Evolutionary conservation across 768 basidiomycete species (phyloP).

Genomic region (Phallus indusiatus): DNA sequence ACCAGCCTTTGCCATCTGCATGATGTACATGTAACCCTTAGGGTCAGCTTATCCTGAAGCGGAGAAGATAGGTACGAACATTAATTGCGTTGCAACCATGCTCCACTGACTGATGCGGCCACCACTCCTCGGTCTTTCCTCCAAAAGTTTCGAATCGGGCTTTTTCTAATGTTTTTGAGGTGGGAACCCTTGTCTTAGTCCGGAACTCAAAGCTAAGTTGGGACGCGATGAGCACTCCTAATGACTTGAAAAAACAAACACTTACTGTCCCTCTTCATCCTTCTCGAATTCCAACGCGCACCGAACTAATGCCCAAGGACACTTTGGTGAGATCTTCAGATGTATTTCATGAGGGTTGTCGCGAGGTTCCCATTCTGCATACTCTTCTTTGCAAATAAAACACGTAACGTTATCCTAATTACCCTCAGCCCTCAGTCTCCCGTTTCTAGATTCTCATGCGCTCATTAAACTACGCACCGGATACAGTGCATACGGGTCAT

Average conservation of each 20-base stretch:
- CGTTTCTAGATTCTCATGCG: not conserved
- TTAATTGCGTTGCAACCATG: constrained; percentile 68
- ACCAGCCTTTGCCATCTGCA: constrained; percentile 81
- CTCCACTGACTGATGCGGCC: constrained; percentile 58
- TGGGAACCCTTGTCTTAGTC: constrained; percentile 55
- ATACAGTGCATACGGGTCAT: constrained; percentile 42
- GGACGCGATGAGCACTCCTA: not conserved
- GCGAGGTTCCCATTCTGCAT: constrained; percentile 74
- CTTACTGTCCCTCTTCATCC: constrained; percentile 49
- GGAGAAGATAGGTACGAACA: constrained; percentile 26
- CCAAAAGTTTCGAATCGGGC: constrained; percentile 60
- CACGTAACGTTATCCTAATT: constrained; percentile 72
- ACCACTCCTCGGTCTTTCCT: constrained; percentile 33
- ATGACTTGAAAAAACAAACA: not conserved
- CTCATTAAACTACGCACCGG: not conserved
- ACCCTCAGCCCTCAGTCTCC: constrained; percentile 22
- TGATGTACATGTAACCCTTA: constrained; percentile 2
- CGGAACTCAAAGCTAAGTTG: constrained; percentile 45
- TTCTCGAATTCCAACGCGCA: constrained; percentile 59
- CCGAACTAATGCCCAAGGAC: constrained; percentile 74
- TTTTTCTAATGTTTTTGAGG: constrained; percentile 58
- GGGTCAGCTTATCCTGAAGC: not conserved
- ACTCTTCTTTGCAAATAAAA: constrained; percentile 72
- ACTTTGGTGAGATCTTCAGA: constrained; percentile 27
- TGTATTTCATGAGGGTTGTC: constrained; percentile 89